phyloP scores from a whole-genome alignment of 2,329 filamentous ascomycete species.

The Penicillium sp. region DNA sequence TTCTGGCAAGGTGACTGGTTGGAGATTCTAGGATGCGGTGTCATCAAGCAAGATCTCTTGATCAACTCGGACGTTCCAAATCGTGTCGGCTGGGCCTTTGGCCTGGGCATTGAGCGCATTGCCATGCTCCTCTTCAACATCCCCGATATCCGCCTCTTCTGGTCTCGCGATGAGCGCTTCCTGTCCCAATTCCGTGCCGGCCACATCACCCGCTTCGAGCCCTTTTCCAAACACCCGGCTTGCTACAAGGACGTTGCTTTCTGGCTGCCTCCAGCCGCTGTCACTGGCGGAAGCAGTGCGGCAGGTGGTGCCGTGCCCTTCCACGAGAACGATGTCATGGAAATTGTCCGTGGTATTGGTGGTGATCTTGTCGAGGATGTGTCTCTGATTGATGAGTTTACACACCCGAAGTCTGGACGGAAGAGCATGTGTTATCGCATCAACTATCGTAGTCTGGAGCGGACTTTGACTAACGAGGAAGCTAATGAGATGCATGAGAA shows the following conservation, averaged over 20 bases:
- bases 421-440: slow-evolving; percentile 90
- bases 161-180: slow-evolving; percentile 85
- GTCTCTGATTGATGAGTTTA: slow-evolving; percentile 80
- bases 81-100: slow-evolving; percentile 92
- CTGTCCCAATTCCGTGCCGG: slow-evolving; percentile 75
- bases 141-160: slow-evolving; percentile 95
- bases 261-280: slow-evolving; percentile 68
- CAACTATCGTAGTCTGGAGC: slow-evolving; percentile 90
- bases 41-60: slow-evolving; percentile 83
- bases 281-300: slow-evolving; percentile 44
- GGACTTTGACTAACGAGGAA: slow-evolving; percentile 84
- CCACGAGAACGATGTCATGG: slow-evolving; percentile 98
- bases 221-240: slow-evolving; percentile 89
- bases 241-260: slow-evolving; percentile 94
- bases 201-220: slow-evolving; percentile 70
- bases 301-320: slow-evolving; percentile 58
- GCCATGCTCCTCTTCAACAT: slow-evolving; percentile 98
- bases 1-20: slow-evolving; percentile 96
- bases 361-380: slow-evolving; percentile 91
- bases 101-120: slow-evolving; percentile 89
- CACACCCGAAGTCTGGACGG: slow-evolving; percentile 81
- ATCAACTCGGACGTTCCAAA: slow-evolving; percentile 75
- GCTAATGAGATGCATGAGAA: slow-evolving; percentile 75
- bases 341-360: slow-evolving; percentile 81
- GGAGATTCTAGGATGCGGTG: slow-evolving; percentile 90